Evolutionary conservation across 441 rosid species (phyloP), one percentile per base, ranked within the genome.

Genomic region (Adansonia madagascariensis): DNA sequence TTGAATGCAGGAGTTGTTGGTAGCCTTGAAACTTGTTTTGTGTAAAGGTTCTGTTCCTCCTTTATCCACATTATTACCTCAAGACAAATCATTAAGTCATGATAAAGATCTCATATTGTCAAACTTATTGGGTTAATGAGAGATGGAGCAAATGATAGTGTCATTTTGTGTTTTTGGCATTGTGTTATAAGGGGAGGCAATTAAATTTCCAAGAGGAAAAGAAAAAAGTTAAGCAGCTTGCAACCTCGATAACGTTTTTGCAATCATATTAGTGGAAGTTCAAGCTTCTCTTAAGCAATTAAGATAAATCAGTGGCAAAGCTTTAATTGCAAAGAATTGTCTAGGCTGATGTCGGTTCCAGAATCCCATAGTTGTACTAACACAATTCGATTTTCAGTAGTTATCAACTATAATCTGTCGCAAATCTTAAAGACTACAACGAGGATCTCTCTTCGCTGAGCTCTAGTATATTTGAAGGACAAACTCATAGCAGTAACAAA

Each of bases 1-100:
- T 27, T 27, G 81, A 74, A 72, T 89, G 87, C 92, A 96, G 98
- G 99, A 96, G 82, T 82, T 96, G 77, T 83, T 96, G 63, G 97
- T 96, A 72, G 94, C 99, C 47, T 83, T 96, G 63, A 96, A 96
- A 85, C 99, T 94, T 88, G 98, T 96, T 67, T 89, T 96, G 56
- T 94, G 99, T 96, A 87, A 79, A 35, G 43, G 43, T 82, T 74
- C 60, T 79, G 9, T 50, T 71, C 18, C 39, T 20, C 53, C 7
- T 59, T 12, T 41, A 59, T 27, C 8, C 62, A 15, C 27, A 41
- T 12, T 22, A 8, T 60, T 46, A 46, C 68, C 7, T 73, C 18
- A 31, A 17, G 71, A 43, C 0, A 2, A 41, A 41, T 43, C 6
- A 8, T 41, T 43, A 43, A 41, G 14, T 14, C 49, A 8, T 65